These are phyloP conservation scores for Closterium sp. DNA, from an alignment of 139 green algal species.

Conservation along the genomic window DNA sequence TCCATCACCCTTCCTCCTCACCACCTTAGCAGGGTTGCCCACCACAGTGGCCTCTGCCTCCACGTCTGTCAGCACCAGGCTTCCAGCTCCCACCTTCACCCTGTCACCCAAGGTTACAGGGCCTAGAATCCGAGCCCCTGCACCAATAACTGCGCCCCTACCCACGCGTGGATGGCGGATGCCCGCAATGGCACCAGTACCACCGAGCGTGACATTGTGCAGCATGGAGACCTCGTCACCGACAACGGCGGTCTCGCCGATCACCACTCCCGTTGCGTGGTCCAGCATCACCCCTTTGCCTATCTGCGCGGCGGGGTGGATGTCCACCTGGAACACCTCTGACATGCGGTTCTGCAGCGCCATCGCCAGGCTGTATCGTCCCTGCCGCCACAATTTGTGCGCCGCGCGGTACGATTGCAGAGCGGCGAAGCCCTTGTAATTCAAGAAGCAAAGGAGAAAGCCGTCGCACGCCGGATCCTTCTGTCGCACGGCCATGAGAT, in stretches of 20 bases:
- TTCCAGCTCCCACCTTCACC: conserved; percentile 31
- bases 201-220: conserved; percentile 61
- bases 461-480: conserved; percentile 58
- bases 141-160: conserved; percentile 54
- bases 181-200: conserved; percentile 36
- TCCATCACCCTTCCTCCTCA: conserved; percentile 18
- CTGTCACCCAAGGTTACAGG: conserved; percentile 51
- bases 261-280: conserved; percentile 57
- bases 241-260: conserved; percentile 58
- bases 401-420: conserved; percentile 54
- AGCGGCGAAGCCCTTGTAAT: conserved; percentile 62
- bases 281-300: conserved; percentile 53
- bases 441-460: conserved; percentile 53
- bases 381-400: conserved; percentile 53
- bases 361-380: conserved; percentile 40
- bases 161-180: conserved; percentile 57
- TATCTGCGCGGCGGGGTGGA: conserved; percentile 53
- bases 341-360: conserved; percentile 50
- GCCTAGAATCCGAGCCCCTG: conserved; percentile 41
- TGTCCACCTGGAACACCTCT: conserved; percentile 54
- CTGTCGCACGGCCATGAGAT: conserved; percentile 56
- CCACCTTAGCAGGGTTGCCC: conserved; percentile 14
- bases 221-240: conserved; percentile 58
- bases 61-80: conserved; percentile 34
- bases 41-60: conserved; percentile 21